Base-by-base conservation (phyloP, 345 rosid species). In the Rhizophora apiculata region DNA sequence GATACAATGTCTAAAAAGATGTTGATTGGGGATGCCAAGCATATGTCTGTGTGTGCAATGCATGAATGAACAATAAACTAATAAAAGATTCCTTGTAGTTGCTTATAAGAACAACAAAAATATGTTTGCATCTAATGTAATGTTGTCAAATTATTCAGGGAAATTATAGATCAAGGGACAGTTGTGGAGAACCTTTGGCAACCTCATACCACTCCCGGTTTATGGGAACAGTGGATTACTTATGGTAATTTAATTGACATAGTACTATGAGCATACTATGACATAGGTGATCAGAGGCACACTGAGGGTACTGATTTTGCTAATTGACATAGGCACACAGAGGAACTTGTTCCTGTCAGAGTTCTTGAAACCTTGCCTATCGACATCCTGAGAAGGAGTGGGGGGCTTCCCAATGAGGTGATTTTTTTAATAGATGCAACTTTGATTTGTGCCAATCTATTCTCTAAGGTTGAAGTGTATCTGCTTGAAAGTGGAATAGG, bases 141-240 rank as follows among this genome's bases (percentile, higher is more conserved):
- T 54, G 53, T 21, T 64, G 52, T 57, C 64, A 67, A 72, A 68
- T 56, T 70, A 69, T 82, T 72, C 84, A 93, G 96, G 96, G 96
- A 55, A 77, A 79, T 60, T 21, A 20, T 52, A 70, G 79, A 74
- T 77, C 88, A 6, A 87, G 99, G 80, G 92, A 87, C 76, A 67
- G 37, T 34, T 21, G 46, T 51, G 97, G 99, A 71, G 99, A 94
- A 73, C 96, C 99, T 61, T 83, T 88, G 76, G 98, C 92, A 70
- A 94, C 98, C 66, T 88, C 98, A 8, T 88, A 82, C 76, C 98
- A 94, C 79, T 87, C 93, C 64, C 78, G 76, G 80, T 94, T 91
- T 78, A 81, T 85, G 75, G 98, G 96, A 80, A 91, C 98, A 60
- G 97, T 91, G 72, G 98, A 94, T 79, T 91, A 94, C 68, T 91